phyloP scores from a whole-genome alignment of 768 basidiomycete genomes.

The Suillus americanus region DNA sequence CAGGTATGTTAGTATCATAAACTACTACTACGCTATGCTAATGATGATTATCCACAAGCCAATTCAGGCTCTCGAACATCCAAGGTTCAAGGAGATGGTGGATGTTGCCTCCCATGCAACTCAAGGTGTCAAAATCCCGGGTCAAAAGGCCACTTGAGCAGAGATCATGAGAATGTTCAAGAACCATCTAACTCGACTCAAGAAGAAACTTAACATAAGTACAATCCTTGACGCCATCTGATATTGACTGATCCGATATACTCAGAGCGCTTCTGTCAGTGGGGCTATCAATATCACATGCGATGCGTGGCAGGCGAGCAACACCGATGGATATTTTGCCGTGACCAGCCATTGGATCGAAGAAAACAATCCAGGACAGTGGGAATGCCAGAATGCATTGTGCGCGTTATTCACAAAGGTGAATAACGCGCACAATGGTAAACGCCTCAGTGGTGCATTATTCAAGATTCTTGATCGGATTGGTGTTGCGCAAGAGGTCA shows the following conservation, averaged over 20 bases:
- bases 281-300: background rate
- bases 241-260: background rate
- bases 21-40: no score
- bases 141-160: background rate
- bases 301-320: background rate
- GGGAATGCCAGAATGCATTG: background rate
- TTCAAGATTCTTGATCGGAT: background rate
- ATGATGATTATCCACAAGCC: no score
- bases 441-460: background rate
- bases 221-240: background rate
- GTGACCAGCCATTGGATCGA: background rate
- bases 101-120: background rate
- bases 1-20: background rate
- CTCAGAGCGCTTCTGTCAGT: background rate
- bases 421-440: background rate
- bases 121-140: background rate
- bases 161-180: background rate
- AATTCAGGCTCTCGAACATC: background rate
- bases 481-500: background rate
- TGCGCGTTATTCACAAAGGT: background rate
- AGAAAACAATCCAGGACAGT: background rate
- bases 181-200: background rate
- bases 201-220: background rate
- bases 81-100: background rate
- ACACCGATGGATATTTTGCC: background rate